Evolutionary conservation across 2,329 filamentous ascomycete genomes (phyloP), one percentile per base, ranked within the genome.

Genomic region (Neocatenulostroma microsporum): DNA sequence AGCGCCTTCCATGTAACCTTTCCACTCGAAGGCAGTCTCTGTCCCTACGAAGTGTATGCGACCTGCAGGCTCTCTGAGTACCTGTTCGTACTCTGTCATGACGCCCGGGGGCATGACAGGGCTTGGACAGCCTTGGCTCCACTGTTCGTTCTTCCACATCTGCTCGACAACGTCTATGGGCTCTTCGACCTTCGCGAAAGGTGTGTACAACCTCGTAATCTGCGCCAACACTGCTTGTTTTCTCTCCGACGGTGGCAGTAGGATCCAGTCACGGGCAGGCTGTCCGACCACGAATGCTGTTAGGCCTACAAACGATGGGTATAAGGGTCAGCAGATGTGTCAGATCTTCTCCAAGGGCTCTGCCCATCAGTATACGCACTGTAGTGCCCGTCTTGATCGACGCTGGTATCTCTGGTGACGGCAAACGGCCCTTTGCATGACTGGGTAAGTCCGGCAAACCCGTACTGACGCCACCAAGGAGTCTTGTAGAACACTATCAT

Each of bases 1-100:
- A 0, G 73, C 73, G 2, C 74, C 73, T 41, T 77, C 73, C 70
- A 77, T 74, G 47, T 75, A 76, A 0, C 73, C 72, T 37, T 68
- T 70, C 72, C 72, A 76, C 39, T 69, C 63, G 2, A 48, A 58
- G 0, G 66, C 63, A 1, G 66, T 70, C 57, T 77, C 73, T 0
- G 72, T 74, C 0, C 74, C 73, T 2, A 64, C 70, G 45, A 75
- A 77, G 45, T 75, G 66, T 3, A 74, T 19, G 21, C 67, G 59
- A 4, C 63, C 57, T 31, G 55, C 37, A 12, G 45, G 44, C 14
- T 45, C 47, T 23, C 47, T 39, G 18, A 52, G 35, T 8, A 47
- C 44, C 33, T 52, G 36, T 30, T 47, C 47, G 15, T 44, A 51
- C 21, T 44, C 39, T 4, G 48, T 49, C 34, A 56, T 30, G 4